Percentiles rank a stretch among this genome's conserved stretches.
Conservation (phyloP, 768 basidiomycete genomes). For the Mycena filopes region DNA sequence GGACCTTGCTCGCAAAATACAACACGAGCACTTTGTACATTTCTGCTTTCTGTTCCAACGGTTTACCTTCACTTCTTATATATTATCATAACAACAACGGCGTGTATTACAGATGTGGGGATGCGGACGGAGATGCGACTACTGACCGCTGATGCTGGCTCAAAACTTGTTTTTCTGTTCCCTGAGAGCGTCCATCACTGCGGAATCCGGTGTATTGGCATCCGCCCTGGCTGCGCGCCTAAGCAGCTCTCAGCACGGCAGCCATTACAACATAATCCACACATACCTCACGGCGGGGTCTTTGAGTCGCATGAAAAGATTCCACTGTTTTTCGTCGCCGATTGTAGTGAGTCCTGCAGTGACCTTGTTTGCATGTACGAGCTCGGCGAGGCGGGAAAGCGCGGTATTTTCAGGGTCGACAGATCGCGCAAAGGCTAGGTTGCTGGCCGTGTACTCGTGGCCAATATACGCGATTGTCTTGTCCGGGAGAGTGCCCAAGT, state of each 20-base stretch:
- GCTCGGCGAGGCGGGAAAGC: slow-evolving; percentile 65
- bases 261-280: slow-evolving; percentile 20
- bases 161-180: slow-evolving; percentile 87
- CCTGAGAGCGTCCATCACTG: slow-evolving; percentile 79
- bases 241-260: background rate
- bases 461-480: slow-evolving; percentile 88
- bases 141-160: slow-evolving; percentile 44
- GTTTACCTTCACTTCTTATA: slow-evolving; percentile 4
- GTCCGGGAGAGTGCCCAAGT: slow-evolving; percentile 80
- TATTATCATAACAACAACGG: slow-evolving; percentile 7
- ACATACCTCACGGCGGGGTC: slow-evolving; percentile 73
- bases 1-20: background rate
- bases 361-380: slow-evolving; percentile 66
- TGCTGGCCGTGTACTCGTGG: slow-evolving; percentile 90
- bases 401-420: slow-evolving; percentile 71
- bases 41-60: slow-evolving; percentile 21
- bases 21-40: background rate
- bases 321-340: slow-evolving; percentile 94
- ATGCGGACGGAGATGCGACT: background rate
- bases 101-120: slow-evolving; percentile 11
- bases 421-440: slow-evolving; percentile 73
- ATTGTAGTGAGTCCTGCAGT: slow-evolving; percentile 90
- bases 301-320: slow-evolving; percentile 90
- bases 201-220: slow-evolving; percentile 56
- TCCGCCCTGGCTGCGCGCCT: slow-evolving; percentile 63